phyloP scores from a whole-genome alignment of 441 rosid species.

The Croton setiger region DNA sequence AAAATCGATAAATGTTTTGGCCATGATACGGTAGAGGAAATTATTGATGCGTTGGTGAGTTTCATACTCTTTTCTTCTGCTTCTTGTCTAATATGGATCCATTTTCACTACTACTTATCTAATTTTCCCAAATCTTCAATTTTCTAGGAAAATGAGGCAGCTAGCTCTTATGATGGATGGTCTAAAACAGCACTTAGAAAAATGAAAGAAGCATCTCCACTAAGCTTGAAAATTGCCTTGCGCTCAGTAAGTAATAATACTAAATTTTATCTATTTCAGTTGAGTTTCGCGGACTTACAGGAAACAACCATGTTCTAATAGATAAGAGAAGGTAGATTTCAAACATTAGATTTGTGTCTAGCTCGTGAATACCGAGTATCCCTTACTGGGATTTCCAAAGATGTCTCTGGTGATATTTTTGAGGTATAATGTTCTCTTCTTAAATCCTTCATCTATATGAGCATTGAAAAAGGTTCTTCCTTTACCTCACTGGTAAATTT shows the following conservation, averaged over 20 bases:
- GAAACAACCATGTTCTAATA: slow-evolving; percentile 26
- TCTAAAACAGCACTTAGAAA: slow-evolving; percentile 48
- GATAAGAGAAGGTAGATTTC: slow-evolving; percentile 92
- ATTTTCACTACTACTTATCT: not conserved
- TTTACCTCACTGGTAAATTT: slow-evolving; percentile 10
- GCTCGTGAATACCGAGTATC: slow-evolving; percentile 75
- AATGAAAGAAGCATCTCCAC: slow-evolving; percentile 76
- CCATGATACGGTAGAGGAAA: slow-evolving; percentile 84
- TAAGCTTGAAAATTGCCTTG: slow-evolving; percentile 81
- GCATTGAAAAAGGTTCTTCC: not conserved
- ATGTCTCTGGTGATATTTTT: slow-evolving; percentile 57
- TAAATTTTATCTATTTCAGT: not conserved
- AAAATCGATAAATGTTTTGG: slow-evolving; percentile 75
- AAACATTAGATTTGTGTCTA: slow-evolving; percentile 80
- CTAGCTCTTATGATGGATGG: slow-evolving; percentile 52
- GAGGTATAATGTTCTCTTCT: slow-evolving; percentile 44
- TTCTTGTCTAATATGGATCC: not conserved
- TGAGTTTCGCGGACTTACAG: not conserved
- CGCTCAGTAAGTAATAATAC: slow-evolving; percentile 52
- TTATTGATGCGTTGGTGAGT: slow-evolving; percentile 67
- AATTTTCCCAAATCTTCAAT: not conserved
- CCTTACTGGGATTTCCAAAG: slow-evolving; percentile 45
- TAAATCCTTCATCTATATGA: not conserved
- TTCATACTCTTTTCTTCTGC: slow-evolving; percentile 8
- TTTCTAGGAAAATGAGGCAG: slow-evolving; percentile 59